Base-by-base conservation (phyloP, 257 asterid species). In the Agastache rugosa region DNA sequence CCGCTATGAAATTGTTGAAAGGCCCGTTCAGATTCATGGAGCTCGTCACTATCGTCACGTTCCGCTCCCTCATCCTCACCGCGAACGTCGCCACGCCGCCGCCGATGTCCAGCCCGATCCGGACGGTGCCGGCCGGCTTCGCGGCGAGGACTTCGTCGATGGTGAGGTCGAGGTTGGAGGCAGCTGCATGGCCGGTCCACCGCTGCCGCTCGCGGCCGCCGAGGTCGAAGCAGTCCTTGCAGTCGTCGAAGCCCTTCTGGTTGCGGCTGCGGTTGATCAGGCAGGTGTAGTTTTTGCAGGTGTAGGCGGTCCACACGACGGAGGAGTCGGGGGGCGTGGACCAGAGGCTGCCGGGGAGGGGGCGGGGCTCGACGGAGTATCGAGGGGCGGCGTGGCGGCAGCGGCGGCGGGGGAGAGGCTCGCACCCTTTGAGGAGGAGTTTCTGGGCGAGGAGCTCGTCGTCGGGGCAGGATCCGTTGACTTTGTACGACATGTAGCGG, bases 21-120 rank as follows among this genome's bases (percentile, higher is more conserved):
- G 97, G 96, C 1, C 94, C 94, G 58, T 88, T 85, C 25, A 89
- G 75, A 29, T 89, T 89, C 90, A 91, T 82, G 17, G 93, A 83
- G 0, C 83, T 87, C 50, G 97, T 91, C 15, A 87, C 34, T 1
- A 91, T 84, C 16, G 92, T 89, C 8, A 87, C 65, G 75, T 86
- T 85, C 22, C 85, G 81, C 20, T 87, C 88, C 77, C 82, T 87
- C 97, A 87, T 89, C 59, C 96, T 78, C 29, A 84, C 96, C 0
- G 97, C 93, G 71, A 87, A 91, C 23, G 93, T 91, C 19, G 87
- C 96, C 77, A 79, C 88, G 1, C 96, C 97, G 6, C 96, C 96
- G 11, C 97, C 97, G 22, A 91, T 86, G 76, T 90, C 96, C 10
- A 90, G 90, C 8, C 96, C 96, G 9, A 87, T 85, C 56, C 92